Base-by-base conservation (phyloP, 768 basidiomycete genomes). In the Terana coerulea region DNA sequence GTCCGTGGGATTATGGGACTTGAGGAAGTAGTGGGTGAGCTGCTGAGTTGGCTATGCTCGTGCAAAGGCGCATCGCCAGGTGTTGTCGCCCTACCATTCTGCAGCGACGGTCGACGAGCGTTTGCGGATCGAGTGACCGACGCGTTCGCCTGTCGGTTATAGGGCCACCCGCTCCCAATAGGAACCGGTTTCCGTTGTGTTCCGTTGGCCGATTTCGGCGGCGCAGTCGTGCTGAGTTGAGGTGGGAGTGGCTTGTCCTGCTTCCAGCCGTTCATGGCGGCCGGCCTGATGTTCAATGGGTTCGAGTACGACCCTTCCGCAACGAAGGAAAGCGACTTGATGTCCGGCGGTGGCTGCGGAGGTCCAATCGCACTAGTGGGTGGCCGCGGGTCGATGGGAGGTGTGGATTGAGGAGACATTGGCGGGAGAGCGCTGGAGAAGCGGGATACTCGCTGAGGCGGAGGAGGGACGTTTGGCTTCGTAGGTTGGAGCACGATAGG, bases 231-330 rank as follows among this genome's bases (percentile, higher is more conserved):
- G 45, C 45, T 46, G 31, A 46, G 45, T 33, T 46, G 45, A n/a
- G 45, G 45, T 19, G 45, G 45, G 9, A 46, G 30, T 21, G 45
- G 45, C 19, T 22, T 22, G 31, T 46, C 34, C 45, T 29, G 21
- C 45, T 46, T 46, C 45, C 45, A 46, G 5, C 29, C 29, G 31
- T 35, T 43, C 25, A 4, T 35, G 17, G 9, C 41, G 47, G 81
- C 77, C 12, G 83, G 79, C 22, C 73, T 70, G 47, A 84, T 83
- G 41, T 70, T 72, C 34, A 84, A 63, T 21, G 81, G 80, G 60
- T 84, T 84, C 0, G 69, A 73, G 22, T 71, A 61, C 8, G 78
- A 70, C 10, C 73, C 74, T 6, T 67, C 58, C n/a, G 72, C 59
- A 29, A 75, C 71, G 53, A 69, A 71, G 1, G 69, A 71, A 21